Conservation (phyloP, 2,329 filamentous ascomycete genomes). For the Fusarium sp. region DNA sequence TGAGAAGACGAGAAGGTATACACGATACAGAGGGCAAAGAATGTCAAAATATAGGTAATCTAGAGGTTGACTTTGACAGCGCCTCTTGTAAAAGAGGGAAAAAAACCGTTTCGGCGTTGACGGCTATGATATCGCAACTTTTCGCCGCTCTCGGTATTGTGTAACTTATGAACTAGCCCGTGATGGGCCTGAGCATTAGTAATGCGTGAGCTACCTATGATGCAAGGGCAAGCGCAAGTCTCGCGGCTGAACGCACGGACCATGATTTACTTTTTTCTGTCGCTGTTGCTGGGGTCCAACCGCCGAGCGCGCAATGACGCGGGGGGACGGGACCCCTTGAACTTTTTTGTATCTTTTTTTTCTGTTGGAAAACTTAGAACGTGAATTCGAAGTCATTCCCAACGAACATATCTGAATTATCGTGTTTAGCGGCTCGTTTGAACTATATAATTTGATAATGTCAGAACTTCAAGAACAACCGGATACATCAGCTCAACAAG, state of each 20-base stretch:
- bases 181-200: slow-evolving; percentile 54
- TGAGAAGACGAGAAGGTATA: not conserved
- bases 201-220: slow-evolving; percentile 53
- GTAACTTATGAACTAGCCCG: slow-evolving; percentile 19
- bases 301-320: slow-evolving; percentile 38
- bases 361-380: not conserved
- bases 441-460: slow-evolving; percentile 22
- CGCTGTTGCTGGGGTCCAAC: slow-evolving; percentile 17
- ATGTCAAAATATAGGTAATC: not conserved
- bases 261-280: slow-evolving; percentile 8
- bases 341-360: slow-evolving; percentile 19
- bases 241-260: slow-evolving; percentile 23
- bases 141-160: slow-evolving; percentile 48
- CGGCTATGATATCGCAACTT: slow-evolving; percentile 45
- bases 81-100: slow-evolving; percentile 17
- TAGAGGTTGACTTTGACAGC: slow-evolving; percentile 13
- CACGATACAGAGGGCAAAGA: not conserved
- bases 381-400: not conserved
- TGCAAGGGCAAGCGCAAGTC: slow-evolving; percentile 44
- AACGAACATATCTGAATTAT: not conserved
- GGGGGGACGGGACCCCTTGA: slow-evolving; percentile 35
- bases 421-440: not conserved
- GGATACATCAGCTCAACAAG: slow-evolving; percentile 5
- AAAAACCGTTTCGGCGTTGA: slow-evolving; percentile 31
- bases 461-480: slow-evolving; percentile 24